Evolutionary conservation across 495 filamentous ascomycete species (phyloP).

Genomic region (Zalerion maritima): DNA sequence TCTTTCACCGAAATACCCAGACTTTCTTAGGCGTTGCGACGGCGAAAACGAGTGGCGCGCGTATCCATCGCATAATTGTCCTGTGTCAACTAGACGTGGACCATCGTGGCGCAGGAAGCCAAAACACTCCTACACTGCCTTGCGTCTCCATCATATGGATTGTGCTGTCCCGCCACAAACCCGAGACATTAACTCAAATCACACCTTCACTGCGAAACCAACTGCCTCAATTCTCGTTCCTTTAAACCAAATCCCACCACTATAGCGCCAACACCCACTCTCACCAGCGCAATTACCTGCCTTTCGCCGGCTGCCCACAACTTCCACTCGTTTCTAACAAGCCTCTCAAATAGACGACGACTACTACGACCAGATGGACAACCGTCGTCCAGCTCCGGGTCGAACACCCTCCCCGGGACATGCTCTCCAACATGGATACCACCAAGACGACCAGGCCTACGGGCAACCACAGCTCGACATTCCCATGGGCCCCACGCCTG

Average conservation of each 20-base stretch:
- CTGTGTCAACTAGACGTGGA: too few relatives aligned
- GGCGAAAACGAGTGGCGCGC: too few relatives aligned
- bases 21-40: too few relatives aligned
- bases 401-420: conserved; percentile 43
- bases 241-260: conserved; percentile 1
- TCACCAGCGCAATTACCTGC: conserved; percentile 3
- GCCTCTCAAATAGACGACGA: conserved; percentile 39
- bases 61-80: too few relatives aligned
- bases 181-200: conserved; percentile 4
- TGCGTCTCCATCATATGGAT: conserved; percentile 1
- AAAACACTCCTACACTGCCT: too few relatives aligned
- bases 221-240: conserved; percentile 4
- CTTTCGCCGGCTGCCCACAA: conserved; percentile 2
- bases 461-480: conserved; percentile 43
- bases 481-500: conserved; percentile 46
- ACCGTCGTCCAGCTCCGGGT: conserved; percentile 38
- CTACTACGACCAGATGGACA: conserved; percentile 42
- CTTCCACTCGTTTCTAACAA: conserved; percentile 12
- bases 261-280: conserved; percentile 2
- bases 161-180: conserved; percentile 22
- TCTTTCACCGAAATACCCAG: too few relatives aligned
- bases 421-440: conserved; percentile 46
- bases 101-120: too few relatives aligned
- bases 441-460: conserved; percentile 56
- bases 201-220: conserved; percentile 11